Conservation (phyloP, 2,329 filamentous ascomycete species). For the Colletotrichum zoysiae region DNA sequence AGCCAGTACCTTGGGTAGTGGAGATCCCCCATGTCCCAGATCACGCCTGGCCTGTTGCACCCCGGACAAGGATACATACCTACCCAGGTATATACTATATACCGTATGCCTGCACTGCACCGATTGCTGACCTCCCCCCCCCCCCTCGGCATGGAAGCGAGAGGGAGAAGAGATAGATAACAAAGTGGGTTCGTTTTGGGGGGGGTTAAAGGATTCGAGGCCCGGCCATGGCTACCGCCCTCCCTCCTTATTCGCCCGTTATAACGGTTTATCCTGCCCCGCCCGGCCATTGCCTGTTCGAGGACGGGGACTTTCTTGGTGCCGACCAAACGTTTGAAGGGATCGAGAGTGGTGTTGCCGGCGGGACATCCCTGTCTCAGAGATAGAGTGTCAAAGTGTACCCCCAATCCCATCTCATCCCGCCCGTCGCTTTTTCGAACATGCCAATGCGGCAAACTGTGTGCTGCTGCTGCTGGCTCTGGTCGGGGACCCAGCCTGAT, state of each 20-base stretch:
- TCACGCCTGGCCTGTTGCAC: neutral
- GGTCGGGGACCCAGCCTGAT: constrained; percentile 34
- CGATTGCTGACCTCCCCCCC: constrained; percentile 17
- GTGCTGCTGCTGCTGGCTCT: constrained; percentile 6
- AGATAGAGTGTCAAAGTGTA: constrained; percentile 31
- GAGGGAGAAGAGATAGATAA: constrained; percentile 12
- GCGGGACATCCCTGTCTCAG: constrained; percentile 38
- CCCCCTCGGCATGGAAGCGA: neutral
- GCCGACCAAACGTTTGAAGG: constrained; percentile 11
- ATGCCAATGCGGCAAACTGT: constrained; percentile 34
- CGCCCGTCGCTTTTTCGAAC: constrained; percentile 31
- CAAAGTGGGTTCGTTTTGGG: constrained; percentile 12
- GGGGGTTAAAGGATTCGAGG: constrained; percentile 14
- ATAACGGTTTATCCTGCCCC: neutral
- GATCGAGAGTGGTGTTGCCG: constrained; percentile 5
- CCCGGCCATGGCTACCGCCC: neutral
- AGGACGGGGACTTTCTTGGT: constrained; percentile 19
- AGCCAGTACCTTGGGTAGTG: neutral
- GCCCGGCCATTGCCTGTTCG: constrained; percentile 27
- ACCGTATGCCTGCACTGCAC: constrained; percentile 19
- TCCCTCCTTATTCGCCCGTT: constrained; percentile 34
- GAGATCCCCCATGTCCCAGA: neutral
- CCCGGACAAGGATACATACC: constrained; percentile 25
- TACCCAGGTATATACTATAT: too few species aligned
- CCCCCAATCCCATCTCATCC: constrained; percentile 25